phyloP scores from a whole-genome alignment of 169 alveolate genomes.

The Fabrea salina region DNA sequence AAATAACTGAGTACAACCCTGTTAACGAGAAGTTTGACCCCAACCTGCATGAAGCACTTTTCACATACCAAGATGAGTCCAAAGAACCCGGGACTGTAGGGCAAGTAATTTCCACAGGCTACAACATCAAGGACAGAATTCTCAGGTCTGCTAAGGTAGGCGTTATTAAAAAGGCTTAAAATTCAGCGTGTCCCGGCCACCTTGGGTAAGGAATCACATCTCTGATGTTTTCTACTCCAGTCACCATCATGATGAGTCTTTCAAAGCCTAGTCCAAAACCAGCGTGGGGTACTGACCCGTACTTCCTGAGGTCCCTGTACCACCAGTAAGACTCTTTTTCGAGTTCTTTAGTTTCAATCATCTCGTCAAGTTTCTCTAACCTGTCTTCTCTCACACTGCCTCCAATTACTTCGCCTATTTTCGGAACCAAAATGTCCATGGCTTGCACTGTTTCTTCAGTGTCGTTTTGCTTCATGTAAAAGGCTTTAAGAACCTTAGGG shows the following conservation, averaged over 20 bases:
- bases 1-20: constrained; percentile 65
- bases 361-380: constrained; percentile 82
- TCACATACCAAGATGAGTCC: constrained; percentile 57
- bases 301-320: constrained; percentile 88
- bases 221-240: constrained; percentile 98
- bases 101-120: constrained; percentile 72
- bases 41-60: constrained; percentile 78
- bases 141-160: constrained; percentile 53
- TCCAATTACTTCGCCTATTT: constrained; percentile 97
- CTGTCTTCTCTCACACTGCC: constrained; percentile 99
- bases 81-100: constrained; percentile 63
- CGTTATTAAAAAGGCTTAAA: constrained; percentile 52
- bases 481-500: constrained; percentile 96
- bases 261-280: constrained; percentile 99
- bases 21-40: constrained; percentile 79
- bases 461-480: constrained; percentile 94
- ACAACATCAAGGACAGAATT: constrained; percentile 72
- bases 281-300: constrained; percentile 97
- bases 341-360: constrained; percentile 8
- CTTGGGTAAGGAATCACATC: constrained; percentile 99
- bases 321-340: constrained; percentile 68
- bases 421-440: constrained; percentile 96
- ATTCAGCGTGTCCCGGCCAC: constrained; percentile 94
- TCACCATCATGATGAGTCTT: constrained; percentile 96
- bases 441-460: constrained; percentile 97